Evolutionary conservation across 129 eudicot species (phyloP).

Genomic region (Flaveria ramosissima): DNA sequence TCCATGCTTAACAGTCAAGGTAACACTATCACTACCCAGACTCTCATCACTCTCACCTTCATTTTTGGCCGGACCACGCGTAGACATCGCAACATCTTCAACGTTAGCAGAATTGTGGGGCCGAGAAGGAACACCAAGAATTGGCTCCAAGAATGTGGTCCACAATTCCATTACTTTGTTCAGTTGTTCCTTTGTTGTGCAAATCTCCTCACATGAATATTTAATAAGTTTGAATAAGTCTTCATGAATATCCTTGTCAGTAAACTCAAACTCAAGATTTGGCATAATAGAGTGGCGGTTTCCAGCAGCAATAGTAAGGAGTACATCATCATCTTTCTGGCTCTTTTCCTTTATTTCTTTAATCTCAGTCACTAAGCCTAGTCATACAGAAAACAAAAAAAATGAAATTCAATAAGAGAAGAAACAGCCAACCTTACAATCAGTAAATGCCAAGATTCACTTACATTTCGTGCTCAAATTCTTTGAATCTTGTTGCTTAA

Average conservation of each 20-base stretch:
- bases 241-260: slow-evolving; percentile 77
- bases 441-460: slow-evolving; percentile 27
- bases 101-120: slow-evolving; percentile 39
- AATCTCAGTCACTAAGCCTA: slow-evolving; percentile 83
- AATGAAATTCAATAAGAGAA: neutral
- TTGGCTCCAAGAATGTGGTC: slow-evolving; percentile 88
- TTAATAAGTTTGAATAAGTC: slow-evolving; percentile 71
- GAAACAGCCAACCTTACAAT: neutral
- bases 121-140: slow-evolving; percentile 64
- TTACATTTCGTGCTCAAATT: slow-evolving; percentile 84
- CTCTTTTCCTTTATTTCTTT: slow-evolving; percentile 82
- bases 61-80: slow-evolving; percentile 39
- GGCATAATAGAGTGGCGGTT: slow-evolving; percentile 62
- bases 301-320: slow-evolving; percentile 83
- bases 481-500: slow-evolving; percentile 99
- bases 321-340: slow-evolving; percentile 73
- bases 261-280: slow-evolving; percentile 61
- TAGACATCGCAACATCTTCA: slow-evolving; percentile 51
- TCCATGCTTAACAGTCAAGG: slow-evolving; percentile 43
- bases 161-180: slow-evolving; percentile 77
- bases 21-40: slow-evolving; percentile 49
- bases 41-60: slow-evolving; percentile 56
- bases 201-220: slow-evolving; percentile 85
- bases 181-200: slow-evolving; percentile 78
- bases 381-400: slow-evolving; percentile 29